Conservation (phyloP, 2,329 filamentous ascomycete genomes). For the Sodiomyces alkalinus region DNA sequence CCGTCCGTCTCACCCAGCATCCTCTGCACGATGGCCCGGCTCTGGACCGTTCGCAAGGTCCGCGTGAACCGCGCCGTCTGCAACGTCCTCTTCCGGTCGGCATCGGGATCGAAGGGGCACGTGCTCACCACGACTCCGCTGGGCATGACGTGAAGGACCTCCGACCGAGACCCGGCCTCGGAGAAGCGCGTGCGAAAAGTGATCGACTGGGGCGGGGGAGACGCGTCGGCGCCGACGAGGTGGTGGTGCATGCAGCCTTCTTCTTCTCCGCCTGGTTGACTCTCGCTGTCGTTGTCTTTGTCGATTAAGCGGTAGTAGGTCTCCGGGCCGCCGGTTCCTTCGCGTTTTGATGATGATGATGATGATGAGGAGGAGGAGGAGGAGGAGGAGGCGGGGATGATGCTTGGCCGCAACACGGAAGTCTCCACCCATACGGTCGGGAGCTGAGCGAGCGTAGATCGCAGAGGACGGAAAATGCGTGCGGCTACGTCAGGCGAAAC, state of each 20-base stretch:
- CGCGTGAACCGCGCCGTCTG: slow-evolving; percentile 33
- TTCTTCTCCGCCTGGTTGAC: slow-evolving; percentile 1
- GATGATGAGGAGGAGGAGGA: too few species aligned
- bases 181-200: slow-evolving; percentile 19
- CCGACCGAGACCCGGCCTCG: slow-evolving; percentile 20
- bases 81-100: slow-evolving; percentile 23
- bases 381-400: too few species aligned
- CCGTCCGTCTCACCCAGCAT: slow-evolving; percentile 20
- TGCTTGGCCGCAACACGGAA: slow-evolving; percentile 19
- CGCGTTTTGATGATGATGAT: too few species aligned
- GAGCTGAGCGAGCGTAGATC: slow-evolving; percentile 21
- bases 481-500: slow-evolving; percentile 38
- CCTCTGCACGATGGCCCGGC: slow-evolving; percentile 28
- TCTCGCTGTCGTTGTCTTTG: too few species aligned
- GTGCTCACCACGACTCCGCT: slow-evolving; percentile 37
- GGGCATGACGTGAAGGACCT: slow-evolving; percentile 35
- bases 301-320: too few species aligned
- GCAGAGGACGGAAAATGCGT: slow-evolving; percentile 28
- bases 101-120: slow-evolving; percentile 23
- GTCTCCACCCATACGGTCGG: slow-evolving; percentile 33
- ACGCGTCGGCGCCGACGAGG: slow-evolving; percentile 5
- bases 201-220: slow-evolving; percentile 15
- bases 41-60: slow-evolving; percentile 32
- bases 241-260: slow-evolving; percentile 15
- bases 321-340: background rate